These are phyloP conservation scores for Gossypium raimondii DNA, from an alignment of 345 rosid genomes.

Conservation along the genomic window DNA sequence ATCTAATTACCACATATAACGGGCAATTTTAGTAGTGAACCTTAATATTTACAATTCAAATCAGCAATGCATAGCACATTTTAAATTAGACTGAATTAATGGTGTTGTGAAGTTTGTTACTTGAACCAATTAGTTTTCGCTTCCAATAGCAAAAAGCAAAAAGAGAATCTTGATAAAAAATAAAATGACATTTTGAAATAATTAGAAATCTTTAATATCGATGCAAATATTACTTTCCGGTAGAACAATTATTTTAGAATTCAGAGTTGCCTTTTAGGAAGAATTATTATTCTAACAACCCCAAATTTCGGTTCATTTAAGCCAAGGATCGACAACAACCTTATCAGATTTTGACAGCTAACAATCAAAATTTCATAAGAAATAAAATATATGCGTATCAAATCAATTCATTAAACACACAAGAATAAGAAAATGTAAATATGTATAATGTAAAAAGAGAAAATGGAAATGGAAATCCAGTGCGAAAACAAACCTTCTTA, in stretches of 20 bases:
- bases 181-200: neutral
- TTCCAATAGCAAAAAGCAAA: neutral
- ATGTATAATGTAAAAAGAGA: neutral
- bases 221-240: neutral
- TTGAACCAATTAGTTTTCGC: neutral
- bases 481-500: conserved; percentile 43
- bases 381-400: neutral
- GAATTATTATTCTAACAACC: neutral
- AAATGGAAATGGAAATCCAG: neutral
- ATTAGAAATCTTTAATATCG: neutral
- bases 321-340: neutral
- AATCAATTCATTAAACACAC: neutral
- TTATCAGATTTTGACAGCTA: neutral
- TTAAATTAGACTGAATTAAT: neutral
- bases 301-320: neutral
- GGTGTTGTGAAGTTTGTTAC: neutral
- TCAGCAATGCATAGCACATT: neutral
- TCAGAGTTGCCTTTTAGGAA: neutral
- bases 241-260: neutral
- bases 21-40: neutral
- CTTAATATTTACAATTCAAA: neutral
- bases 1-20: neutral
- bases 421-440: no score
- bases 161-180: neutral
- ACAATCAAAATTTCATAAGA: neutral